Percentiles rank a stretch among this genome's conserved stretches.
Evolutionary conservation across 371 early-diverging fungal genomes (phyloP).

Genomic region (Actinomortierella ambigua): DNA sequence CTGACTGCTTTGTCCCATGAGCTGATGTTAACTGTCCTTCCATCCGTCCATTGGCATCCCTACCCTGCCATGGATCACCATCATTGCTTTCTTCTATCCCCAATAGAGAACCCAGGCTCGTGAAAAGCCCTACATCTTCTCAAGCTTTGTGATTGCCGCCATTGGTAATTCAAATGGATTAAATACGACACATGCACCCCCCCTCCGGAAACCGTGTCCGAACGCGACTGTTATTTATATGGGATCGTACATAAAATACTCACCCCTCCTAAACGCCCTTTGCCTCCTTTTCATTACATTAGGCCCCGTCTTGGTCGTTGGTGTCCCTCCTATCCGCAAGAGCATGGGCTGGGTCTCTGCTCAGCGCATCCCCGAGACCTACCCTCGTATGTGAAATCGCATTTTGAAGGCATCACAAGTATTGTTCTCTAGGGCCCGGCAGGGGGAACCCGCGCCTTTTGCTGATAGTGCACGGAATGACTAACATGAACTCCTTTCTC

Average conservation of each 20-base stretch:
- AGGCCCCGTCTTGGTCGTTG: slow-evolving; percentile 40
- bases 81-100: background rate
- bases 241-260: background rate
- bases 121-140: slow-evolving; percentile 44
- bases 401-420: no score
- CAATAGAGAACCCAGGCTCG: slow-evolving; percentile 33
- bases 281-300: background rate
- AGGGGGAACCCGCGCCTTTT: no score
- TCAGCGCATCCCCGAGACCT: slow-evolving; percentile 40
- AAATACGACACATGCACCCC: background rate
- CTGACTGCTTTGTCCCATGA: background rate
- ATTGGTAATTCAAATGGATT: slow-evolving; percentile 19
- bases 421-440: no score
- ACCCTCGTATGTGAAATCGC: slow-evolving; percentile 38
- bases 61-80: no score
- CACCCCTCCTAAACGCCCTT: background rate
- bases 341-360: slow-evolving; percentile 29
- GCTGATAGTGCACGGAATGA: background rate
- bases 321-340: slow-evolving; percentile 44
- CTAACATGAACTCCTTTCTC: background rate
- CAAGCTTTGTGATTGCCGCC: slow-evolving; percentile 46
- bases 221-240: background rate
- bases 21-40: background rate
- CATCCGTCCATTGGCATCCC: background rate
- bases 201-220: background rate